Conservation (phyloP, 192 early-diverging fungal species). For the Oehlia diaphana region DNA sequence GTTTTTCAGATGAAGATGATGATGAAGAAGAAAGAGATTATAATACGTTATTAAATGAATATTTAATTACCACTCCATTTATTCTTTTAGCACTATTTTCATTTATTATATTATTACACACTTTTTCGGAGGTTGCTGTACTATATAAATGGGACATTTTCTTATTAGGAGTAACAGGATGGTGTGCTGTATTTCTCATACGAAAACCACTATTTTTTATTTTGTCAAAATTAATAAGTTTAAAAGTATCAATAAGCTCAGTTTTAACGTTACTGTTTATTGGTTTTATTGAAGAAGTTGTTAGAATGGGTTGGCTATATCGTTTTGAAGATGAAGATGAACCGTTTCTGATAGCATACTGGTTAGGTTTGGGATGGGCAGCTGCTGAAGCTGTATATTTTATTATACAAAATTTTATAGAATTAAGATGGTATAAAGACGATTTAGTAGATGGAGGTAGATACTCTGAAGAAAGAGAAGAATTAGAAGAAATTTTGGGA, state of each 20-base stretch:
- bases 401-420: slow-evolving; percentile 39
- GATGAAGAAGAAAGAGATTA: slow-evolving; percentile 11
- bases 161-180: slow-evolving; percentile 35
- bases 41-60: slow-evolving; percentile 3
- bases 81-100: neutral
- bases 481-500: slow-evolving; percentile 29
- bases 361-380: slow-evolving; percentile 45
- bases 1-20: slow-evolving; percentile 14
- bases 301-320: slow-evolving; percentile 23
- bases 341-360: slow-evolving; percentile 38
- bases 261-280: slow-evolving; percentile 34
- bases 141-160: slow-evolving; percentile 27
- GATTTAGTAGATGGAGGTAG: neutral
- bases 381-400: slow-evolving; percentile 39
- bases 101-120: neutral
- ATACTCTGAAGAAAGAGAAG: neutral
- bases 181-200: slow-evolving; percentile 32
- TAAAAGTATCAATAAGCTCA: slow-evolving; percentile 18
- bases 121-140: neutral
- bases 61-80: neutral
- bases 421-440: slow-evolving; percentile 23
- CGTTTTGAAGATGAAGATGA: neutral
- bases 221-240: slow-evolving; percentile 28
- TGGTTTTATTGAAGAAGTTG: slow-evolving; percentile 34
- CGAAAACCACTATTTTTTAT: slow-evolving; percentile 36